Conservation (phyloP, 148 eudicot genomes). For the Chenopodium quinoa region DNA sequence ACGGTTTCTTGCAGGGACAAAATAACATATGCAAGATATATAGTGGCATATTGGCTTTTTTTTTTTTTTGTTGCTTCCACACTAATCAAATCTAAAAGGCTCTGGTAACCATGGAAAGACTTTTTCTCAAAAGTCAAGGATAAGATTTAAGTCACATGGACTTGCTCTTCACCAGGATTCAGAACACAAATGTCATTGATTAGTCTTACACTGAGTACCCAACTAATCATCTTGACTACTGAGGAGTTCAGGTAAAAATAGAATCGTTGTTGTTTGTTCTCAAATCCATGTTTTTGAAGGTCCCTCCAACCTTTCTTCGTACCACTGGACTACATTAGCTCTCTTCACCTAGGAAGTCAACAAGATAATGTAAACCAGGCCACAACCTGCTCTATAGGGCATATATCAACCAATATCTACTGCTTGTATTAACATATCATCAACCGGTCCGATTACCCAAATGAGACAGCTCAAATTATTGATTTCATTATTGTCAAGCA, state of each 20-base stretch:
- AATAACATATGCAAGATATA: too few species aligned
- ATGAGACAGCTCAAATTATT: too few species aligned
- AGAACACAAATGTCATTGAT: neutral
- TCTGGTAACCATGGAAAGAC: neutral
- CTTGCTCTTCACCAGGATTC: too few species aligned
- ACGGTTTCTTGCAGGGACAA: too few species aligned
- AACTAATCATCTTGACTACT: neutral
- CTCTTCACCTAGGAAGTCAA: neutral
- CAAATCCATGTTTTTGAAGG: neutral
- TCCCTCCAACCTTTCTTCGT: neutral
- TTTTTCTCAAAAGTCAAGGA: too few species aligned
- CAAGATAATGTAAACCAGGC: neutral
- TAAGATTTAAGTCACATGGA: neutral
- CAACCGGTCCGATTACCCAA: too few species aligned
- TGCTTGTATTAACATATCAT: neutral
- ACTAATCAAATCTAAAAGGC: neutral
- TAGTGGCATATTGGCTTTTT: too few species aligned
- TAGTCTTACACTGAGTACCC: neutral
- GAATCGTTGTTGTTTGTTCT: neutral
- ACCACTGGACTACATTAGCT: neutral
- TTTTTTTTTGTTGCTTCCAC: neutral
- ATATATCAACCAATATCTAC: neutral
- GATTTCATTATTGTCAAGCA: too few species aligned
- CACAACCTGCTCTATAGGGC: neutral
- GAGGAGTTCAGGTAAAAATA: neutral